phyloP scores from a whole-genome alignment of 1,284 basidiomycete species.

The Coniophora puteana region DNA sequence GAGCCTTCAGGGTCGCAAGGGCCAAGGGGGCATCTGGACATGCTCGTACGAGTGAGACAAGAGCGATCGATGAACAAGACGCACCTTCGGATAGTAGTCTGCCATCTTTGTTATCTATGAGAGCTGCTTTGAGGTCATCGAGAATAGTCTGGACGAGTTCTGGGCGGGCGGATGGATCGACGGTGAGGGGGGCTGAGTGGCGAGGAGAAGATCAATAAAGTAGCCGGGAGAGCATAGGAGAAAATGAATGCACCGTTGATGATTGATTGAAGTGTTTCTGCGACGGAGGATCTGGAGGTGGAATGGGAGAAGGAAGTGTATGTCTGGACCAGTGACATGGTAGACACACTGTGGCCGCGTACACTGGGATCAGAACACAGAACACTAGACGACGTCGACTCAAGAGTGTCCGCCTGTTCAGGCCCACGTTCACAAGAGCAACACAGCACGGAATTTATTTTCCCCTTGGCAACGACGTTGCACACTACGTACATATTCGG shows the following conservation, averaged over 20 bases:
- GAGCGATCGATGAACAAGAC: conserved; percentile 26
- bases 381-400: too few relatives aligned
- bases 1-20: conserved; percentile 68
- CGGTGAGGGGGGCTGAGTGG: conserved; percentile 17
- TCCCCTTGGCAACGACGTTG: too few relatives aligned
- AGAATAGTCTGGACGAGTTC: conserved; percentile 55
- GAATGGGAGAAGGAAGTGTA: conserved; percentile 6
- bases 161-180: conserved; percentile 41
- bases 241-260: background rate
- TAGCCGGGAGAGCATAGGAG: background rate
- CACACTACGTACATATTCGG: too few relatives aligned
- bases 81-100: conserved; percentile 53
- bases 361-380: background rate
- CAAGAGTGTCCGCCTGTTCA: too few relatives aligned
- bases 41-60: too few relatives aligned
- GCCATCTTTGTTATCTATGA: conserved; percentile 33
- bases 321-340: conserved; percentile 5
- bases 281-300: conserved; percentile 6
- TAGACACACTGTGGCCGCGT: background rate
- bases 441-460: too few relatives aligned
- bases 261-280: conserved; percentile 3
- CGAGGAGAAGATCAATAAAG: background rate
- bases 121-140: conserved; percentile 49
- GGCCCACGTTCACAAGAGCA: too few relatives aligned
- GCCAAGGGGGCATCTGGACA: conserved; percentile 65